Evolutionary conservation across 2,329 filamentous ascomycete species (phyloP), one percentile per base, ranked within the genome.

Genomic region (Chaetomium globosum): DNA sequence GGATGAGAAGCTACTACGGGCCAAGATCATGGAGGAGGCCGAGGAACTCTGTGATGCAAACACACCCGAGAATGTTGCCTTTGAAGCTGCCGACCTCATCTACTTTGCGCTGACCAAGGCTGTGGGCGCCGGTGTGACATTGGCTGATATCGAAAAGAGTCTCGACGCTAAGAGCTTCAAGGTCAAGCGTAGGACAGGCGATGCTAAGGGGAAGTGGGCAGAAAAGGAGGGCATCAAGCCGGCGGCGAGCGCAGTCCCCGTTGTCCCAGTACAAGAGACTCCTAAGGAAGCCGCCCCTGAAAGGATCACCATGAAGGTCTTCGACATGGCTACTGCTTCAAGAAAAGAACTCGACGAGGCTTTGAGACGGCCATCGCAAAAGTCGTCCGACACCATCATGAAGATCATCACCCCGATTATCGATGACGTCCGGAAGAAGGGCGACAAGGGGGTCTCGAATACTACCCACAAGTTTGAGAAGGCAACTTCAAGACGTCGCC

Each of bases 381-480:
- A 90, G 76, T 97, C 94, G 1, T 92, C 92, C n/a, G 94, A 98
- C 26, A 87, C 91, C 65, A 97, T 99, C 71, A 88, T 98, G 80
- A 88, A 88, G 69, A 94, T 98, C 60, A 92, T 97, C 65, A 87
- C 86, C 43, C 95, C 95, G 1, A 99, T 99, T 72, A 92, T 99
- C 74, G 87, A 94, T 65, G 91, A 93, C 56, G 90, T 99, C 63
- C 90, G 89, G 63, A 83, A 86, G 52, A 87, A 91, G 39, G 95
- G 95, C 61, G 95, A 99, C 78, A 89, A 89, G 73, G 93, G 92
- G 3, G 83, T 99, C 84, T 99, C 53, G 89, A 91, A 59, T 98
- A 97, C 78, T n/a, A 98, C 95, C 1, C 93, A 97, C 84, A 97
- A 96, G 77, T 99, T 99, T 72, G 95, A 99, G 76, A 97, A 94